These are phyloP conservation scores for Kwoniella newhampshirensis DNA, from an alignment of 768 basidiomycete genomes.

Conservation along the genomic window DNA sequence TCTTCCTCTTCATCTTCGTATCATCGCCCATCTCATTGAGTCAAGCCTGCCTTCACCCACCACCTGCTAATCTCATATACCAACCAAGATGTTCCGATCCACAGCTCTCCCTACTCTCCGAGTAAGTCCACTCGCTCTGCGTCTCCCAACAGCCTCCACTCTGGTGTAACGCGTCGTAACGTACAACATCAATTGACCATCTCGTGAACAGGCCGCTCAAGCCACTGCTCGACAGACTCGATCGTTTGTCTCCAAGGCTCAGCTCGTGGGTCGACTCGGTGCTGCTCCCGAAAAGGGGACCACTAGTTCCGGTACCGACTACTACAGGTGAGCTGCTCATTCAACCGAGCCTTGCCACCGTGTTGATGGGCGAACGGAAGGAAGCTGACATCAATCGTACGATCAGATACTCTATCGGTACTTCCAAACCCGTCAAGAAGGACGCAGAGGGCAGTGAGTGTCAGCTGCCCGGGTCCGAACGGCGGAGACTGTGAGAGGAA, in stretches of 20 bases:
- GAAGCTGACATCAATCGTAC: neutral
- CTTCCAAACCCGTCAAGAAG: conserved; percentile 17
- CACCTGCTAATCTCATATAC: neutral
- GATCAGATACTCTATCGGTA: conserved; percentile 20
- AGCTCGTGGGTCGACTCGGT: conserved; percentile 25
- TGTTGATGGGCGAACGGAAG: too few species aligned
- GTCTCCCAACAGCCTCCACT: neutral
- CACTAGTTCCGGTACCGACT: conserved; percentile 14
- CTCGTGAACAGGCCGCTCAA: conserved; percentile 3
- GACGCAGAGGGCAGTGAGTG: conserved; percentile 27
- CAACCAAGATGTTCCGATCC: conserved; percentile 20
- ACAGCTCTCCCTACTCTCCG: conserved; percentile 14
- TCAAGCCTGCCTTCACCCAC: neutral
- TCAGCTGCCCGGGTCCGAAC: neutral
- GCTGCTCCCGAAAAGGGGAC: conserved; percentile 21
- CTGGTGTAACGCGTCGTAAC: neutral
- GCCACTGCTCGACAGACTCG: conserved; percentile 13
- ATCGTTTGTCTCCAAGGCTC: conserved; percentile 25
- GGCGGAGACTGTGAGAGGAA: neutral
- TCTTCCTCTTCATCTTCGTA: conserved; percentile 5
- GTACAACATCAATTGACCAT: neutral
- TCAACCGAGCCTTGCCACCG: neutral
- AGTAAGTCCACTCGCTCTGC: conserved; percentile 12
- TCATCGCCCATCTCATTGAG: neutral
- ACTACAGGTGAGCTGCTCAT: conserved; percentile 18